phyloP scores from a whole-genome alignment of 371 early-diverging fungal species.

The Mortierella sp. region DNA sequence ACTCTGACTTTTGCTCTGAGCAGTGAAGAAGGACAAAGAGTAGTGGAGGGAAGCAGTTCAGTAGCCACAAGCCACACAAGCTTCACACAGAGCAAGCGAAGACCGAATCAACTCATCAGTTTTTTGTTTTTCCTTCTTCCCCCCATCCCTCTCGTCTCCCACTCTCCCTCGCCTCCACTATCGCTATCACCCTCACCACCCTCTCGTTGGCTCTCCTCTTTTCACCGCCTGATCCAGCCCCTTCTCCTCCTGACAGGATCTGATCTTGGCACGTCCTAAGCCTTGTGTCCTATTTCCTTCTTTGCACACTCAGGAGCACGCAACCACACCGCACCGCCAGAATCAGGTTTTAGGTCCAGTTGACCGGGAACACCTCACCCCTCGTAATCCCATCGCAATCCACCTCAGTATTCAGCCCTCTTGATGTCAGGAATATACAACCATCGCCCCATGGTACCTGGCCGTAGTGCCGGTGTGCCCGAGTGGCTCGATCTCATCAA shows the following conservation, averaged over 20 bases:
- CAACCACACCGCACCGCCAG: not conserved
- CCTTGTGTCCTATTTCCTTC: too few species aligned
- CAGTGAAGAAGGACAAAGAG: too few species aligned
- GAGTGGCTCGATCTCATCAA: slow-evolving; percentile 89
- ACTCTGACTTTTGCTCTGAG: too few species aligned
- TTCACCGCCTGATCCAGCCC: too few species aligned
- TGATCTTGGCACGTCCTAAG: not conserved
- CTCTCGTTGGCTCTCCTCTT: not conserved
- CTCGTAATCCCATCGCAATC: slow-evolving; percentile 3
- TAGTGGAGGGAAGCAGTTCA: too few species aligned
- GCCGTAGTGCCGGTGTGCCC: slow-evolving; percentile 63
- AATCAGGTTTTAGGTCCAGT: not conserved
- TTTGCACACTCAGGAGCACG: not conserved
- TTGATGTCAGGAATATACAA: slow-evolving; percentile 78
- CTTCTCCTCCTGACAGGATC: not conserved
- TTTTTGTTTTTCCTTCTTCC: too few species aligned
- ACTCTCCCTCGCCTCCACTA: too few species aligned
- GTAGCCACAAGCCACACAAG: too few species aligned
- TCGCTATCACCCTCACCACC: too few species aligned
- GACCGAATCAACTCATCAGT: too few species aligned
- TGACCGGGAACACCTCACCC: not conserved
- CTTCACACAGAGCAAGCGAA: too few species aligned
- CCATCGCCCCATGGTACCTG: slow-evolving; percentile 84
- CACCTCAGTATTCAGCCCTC: not conserved
- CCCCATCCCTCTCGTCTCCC: too few species aligned